Percentiles rank a stretch among this genome's conserved stretches.
Evolutionary conservation across 805 yeast genomes (phyloP).

Genomic region (Zygotorulaspora danielsina): DNA sequence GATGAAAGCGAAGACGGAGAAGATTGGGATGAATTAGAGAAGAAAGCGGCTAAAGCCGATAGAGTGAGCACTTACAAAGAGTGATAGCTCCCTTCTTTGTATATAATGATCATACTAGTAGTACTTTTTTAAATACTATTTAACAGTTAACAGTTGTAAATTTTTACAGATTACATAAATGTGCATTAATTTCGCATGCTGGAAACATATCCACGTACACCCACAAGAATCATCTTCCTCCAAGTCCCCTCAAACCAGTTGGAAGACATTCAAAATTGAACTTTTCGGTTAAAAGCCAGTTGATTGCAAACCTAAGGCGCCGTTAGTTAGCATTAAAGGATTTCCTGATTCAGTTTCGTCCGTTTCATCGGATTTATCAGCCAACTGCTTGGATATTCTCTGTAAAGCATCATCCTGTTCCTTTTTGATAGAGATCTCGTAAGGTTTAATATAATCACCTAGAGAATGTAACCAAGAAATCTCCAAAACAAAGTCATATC

Average conservation of each 20-base stretch:
- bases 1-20: conserved; percentile 38
- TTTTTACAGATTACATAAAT: not conserved
- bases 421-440: conserved; percentile 74
- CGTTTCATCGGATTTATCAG: conserved; percentile 57
- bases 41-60: conserved; percentile 40
- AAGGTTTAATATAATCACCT: conserved; percentile 85
- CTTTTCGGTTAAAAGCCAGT: conserved; percentile 63
- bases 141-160: not conserved
- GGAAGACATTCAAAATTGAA: conserved; percentile 20
- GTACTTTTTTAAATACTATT: not conserved
- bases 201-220: not conserved
- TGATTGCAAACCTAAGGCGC: conserved; percentile 65
- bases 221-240: not conserved
- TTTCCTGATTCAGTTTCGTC: conserved; percentile 51
- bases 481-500: conserved; percentile 81
- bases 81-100: conserved; percentile 4
- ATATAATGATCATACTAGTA: not conserved
- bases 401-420: conserved; percentile 69
- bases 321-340: conserved; percentile 79
- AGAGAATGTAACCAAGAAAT: conserved; percentile 86
- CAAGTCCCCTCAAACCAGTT: conserved; percentile 21
- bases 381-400: conserved; percentile 65
- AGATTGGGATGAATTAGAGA: conserved; percentile 40
- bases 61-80: conserved; percentile 30
- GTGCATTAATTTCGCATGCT: too few species aligned